A percentile compares a stretch with the other conserved stretches of the same genome.
phyloP scores from a whole-genome alignment of 129 eudicot genomes.

The Mikania micrantha region DNA sequence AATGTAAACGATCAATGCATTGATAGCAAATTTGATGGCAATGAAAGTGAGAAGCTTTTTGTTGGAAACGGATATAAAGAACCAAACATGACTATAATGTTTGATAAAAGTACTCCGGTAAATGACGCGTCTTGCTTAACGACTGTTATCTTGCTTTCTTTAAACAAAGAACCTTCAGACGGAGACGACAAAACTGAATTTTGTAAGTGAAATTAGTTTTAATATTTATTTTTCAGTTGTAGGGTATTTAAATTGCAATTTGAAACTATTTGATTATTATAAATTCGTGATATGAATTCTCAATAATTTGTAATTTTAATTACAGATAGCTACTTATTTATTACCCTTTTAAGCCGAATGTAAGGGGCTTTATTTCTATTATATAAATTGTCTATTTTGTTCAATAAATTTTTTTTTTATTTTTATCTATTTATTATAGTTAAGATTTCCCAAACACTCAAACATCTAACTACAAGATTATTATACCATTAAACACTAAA shows the following conservation, averaged over 20 bases:
- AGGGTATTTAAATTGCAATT: not conserved
- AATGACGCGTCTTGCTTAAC: constrained; percentile 16
- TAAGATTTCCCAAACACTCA: not conserved
- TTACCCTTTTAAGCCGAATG: not conserved
- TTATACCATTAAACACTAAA: not conserved
- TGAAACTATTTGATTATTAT: not conserved
- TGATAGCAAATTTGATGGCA: constrained; percentile 18
- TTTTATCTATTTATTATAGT: not conserved
- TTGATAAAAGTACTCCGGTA: constrained; percentile 4
- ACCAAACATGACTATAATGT: constrained; percentile 15
- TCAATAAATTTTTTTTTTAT: not conserved
- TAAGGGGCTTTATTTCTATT: not conserved
- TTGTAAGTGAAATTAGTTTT: constrained; percentile 27
- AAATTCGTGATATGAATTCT: not conserved
- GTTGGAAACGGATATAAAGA: constrained; percentile 26
- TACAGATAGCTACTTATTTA: not conserved
- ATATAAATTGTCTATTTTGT: not conserved
- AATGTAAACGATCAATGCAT: constrained; percentile 11
- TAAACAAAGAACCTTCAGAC: constrained; percentile 22
- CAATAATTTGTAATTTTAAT: too few relatives aligned
- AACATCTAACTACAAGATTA: not conserved
- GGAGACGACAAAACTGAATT: constrained; percentile 24
- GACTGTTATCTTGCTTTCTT: constrained; percentile 20
- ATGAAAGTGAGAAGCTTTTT: constrained; percentile 26
- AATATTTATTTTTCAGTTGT: not conserved